phyloP scores from a whole-genome alignment of 495 filamentous ascomycete species.

The Entonaema liquescens region DNA sequence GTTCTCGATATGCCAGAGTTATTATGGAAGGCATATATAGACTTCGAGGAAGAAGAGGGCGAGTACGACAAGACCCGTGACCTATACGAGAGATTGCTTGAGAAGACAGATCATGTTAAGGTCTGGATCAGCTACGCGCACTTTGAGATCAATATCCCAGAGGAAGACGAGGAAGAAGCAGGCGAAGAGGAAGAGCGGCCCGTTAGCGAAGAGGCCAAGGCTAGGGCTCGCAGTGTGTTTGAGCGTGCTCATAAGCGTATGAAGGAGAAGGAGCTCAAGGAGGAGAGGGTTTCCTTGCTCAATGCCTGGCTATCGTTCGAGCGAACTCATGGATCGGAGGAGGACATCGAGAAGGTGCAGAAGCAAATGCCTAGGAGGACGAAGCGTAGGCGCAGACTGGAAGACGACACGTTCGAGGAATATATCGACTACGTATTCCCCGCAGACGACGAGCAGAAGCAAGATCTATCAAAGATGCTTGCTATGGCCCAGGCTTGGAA shows the following conservation, averaged over 20 bases:
- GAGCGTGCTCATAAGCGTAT: conserved; percentile 85
- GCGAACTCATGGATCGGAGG: conserved; percentile 76
- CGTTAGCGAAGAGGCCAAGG: conserved; percentile 84
- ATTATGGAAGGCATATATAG: conserved; percentile 96
- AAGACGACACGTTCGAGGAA: conserved; percentile 96
- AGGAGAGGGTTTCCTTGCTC: conserved; percentile 89
- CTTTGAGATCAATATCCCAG: conserved; percentile 91
- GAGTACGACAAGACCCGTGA: conserved; percentile 82
- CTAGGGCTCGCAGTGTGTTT: conserved; percentile 82
- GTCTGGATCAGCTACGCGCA: conserved; percentile 98
- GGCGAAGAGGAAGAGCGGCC: conserved; percentile 68
- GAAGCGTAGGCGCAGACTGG: conserved; percentile 93
- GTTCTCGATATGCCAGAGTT: conserved; percentile 97
- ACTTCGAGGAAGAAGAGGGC: conserved; percentile 94
- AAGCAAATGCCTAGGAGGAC: conserved; percentile 92
- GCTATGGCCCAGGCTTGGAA: conserved; percentile 92
- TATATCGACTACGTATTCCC: conserved; percentile 98
- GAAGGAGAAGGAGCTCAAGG: conserved; percentile 92
- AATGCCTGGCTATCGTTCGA: conserved; percentile 94
- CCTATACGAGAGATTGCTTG: conserved; percentile 90
- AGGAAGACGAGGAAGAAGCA: conserved; percentile 60
- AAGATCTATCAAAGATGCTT: conserved; percentile 82
- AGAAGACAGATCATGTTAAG: conserved; percentile 97
- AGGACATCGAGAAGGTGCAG: conserved; percentile 85
- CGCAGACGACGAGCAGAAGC: conserved; percentile 88